Evolutionary conservation across 345 rosid species (phyloP), one percentile per base, ranked within the genome.

Genomic region (Populus deltoides): DNA sequence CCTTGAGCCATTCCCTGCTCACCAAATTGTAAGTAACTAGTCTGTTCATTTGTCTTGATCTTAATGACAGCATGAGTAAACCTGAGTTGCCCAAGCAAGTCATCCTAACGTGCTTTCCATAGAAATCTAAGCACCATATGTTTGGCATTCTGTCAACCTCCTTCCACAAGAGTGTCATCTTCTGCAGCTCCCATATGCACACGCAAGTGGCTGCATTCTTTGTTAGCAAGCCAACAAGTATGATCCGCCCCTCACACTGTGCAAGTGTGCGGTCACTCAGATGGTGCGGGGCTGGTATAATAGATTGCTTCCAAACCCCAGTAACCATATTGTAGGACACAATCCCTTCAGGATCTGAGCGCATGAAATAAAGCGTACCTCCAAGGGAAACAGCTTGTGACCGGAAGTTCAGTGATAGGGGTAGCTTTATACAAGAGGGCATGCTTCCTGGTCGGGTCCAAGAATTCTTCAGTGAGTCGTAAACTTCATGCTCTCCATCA

Each of bases 81-180:
- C 94, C 95, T 82, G 78, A 90, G 95, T 96, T 96, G 90, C 99
- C 99, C 87, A 96, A 84, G 90, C 99, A 96, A 85, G 91, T 93
- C 99, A 96, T 96, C 83, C 91, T 90, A 73, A 92, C 84, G 97
- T 96, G 98, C 99, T 91, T 93, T 86, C 99, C 98, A 18, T 96
- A 96, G 89, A 96, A 93, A 78, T 96, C 99, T 84, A 96, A 92
- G 99, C 98, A 93, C 99, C 93, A 91, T 86, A 90, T 83, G 83
- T 93, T 96, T 96, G 99, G 98, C 98, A 96, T 93, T 96, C 99
- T 96, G 98, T 96, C 99, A 88, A 96, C 99, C 99, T 96, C 99
- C 99, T 91, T 96, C 99, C 99, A 96, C 90, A 96, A 85, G 85
- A 96, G 91, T 55, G 97, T 93, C 99, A 96, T 96, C 89, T 88